phyloP scores from a whole-genome alignment of 2,329 filamentous ascomycete species.

The Cadophora sp. region DNA sequence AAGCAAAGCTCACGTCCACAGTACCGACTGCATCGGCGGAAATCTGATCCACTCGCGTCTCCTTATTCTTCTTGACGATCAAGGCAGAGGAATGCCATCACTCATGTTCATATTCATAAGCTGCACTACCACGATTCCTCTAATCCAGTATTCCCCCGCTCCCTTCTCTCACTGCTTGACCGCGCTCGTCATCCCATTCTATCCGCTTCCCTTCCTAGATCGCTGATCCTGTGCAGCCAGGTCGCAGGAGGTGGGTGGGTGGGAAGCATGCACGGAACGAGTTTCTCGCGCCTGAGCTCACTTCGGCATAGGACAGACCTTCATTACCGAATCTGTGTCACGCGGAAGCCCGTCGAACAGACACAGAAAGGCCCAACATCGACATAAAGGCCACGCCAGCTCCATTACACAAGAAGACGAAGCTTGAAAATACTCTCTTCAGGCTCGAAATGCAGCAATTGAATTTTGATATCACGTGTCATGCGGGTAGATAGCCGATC shows the following conservation, averaged over 20 bases:
- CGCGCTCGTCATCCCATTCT: neutral
- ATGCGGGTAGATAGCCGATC: conserved; percentile 11
- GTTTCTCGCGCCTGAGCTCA: conserved; percentile 2
- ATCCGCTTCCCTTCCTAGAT: conserved; percentile 12
- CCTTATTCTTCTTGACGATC: too few relatives aligned
- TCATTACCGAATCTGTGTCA: conserved; percentile 13
- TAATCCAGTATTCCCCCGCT: neutral
- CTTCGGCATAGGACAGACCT: neutral
- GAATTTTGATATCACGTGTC: conserved; percentile 19
- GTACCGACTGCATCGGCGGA: too few relatives aligned
- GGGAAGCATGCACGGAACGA: conserved; percentile 9
- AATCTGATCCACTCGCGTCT: too few relatives aligned
- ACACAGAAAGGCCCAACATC: neutral
- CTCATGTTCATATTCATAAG: neutral
- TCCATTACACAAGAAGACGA: neutral
- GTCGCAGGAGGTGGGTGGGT: conserved; percentile 5
- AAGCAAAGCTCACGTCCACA: too few relatives aligned
- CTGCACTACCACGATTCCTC: neutral
- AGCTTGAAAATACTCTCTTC: neutral
- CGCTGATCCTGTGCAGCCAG: conserved; percentile 13
- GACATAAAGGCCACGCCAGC: neutral
- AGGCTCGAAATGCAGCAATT: neutral
- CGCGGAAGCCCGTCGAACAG: conserved; percentile 14
- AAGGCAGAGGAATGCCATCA: too few relatives aligned
- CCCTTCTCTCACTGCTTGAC: neutral